A percentile compares a stretch with the other conserved stretches of the same genome.
Evolutionary conservation across 2,329 filamentous ascomycete species (phyloP).

Genomic region (Pseudogymnoascus sp.): DNA sequence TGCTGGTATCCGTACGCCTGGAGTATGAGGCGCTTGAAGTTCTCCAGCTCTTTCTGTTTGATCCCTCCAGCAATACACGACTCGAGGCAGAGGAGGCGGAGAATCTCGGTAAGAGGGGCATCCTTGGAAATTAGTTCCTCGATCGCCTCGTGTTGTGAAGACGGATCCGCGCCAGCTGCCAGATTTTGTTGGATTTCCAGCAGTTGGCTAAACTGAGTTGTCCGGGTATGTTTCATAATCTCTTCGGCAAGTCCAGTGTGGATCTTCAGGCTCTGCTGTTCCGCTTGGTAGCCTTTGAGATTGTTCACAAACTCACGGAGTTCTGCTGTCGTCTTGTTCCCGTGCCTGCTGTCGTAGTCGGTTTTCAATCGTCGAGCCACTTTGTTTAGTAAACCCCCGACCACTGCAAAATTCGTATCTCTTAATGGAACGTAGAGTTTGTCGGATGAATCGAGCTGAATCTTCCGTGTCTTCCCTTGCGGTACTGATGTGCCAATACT

Average conservation of each 20-base stretch:
- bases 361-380: constrained; percentile 77
- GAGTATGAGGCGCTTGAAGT: constrained; percentile 77
- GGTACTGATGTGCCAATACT: constrained; percentile 47
- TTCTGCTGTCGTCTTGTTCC: constrained; percentile 80
- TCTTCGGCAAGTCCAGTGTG: constrained; percentile 91
- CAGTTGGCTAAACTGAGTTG: constrained; percentile 78
- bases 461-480: constrained; percentile 72
- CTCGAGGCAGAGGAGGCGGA: constrained; percentile 83
- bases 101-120: constrained; percentile 68
- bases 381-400: constrained; percentile 81
- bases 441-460: constrained; percentile 82
- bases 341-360: constrained; percentile 83
- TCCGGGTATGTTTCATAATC: constrained; percentile 85
- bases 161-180: constrained; percentile 81
- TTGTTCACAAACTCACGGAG: constrained; percentile 93
- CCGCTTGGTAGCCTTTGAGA: constrained; percentile 82
- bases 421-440: constrained; percentile 80
- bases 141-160: constrained; percentile 79
- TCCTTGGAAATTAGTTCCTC: constrained; percentile 91
- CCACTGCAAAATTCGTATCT: constrained; percentile 90
- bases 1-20: constrained; percentile 96
- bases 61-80: constrained; percentile 85
- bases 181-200: constrained; percentile 95
- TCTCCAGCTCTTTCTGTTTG: constrained; percentile 79
- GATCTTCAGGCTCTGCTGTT: constrained; percentile 84